These are phyloP conservation scores for Chiua sp. DNA, from an alignment of 1,284 basidiomycete species.

Conservation along the genomic window DNA sequence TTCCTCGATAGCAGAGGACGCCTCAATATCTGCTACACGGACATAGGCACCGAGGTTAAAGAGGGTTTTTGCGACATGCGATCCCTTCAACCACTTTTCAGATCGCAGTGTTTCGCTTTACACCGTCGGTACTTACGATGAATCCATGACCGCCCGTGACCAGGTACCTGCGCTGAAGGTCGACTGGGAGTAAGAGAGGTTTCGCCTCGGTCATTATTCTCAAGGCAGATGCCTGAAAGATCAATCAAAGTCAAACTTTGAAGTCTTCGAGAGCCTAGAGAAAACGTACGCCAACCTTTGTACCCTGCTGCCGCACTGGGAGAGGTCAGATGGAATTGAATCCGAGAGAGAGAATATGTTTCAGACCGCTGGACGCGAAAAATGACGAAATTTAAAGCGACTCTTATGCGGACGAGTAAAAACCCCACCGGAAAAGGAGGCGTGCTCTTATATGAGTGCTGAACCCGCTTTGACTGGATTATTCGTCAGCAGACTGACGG, in stretches of 20 bases:
- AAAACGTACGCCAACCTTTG: background rate
- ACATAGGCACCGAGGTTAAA: conserved; percentile 39
- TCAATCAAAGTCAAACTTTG: background rate
- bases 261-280: background rate
- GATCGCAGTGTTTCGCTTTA: background rate
- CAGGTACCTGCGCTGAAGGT: conserved; percentile 36
- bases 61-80: conserved; percentile 52
- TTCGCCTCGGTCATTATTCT: conserved; percentile 7
- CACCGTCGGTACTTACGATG: conserved; percentile 47
- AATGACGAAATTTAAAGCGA: too few relatives aligned
- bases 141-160: conserved; percentile 64
- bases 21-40: conserved; percentile 49
- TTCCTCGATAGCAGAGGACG: conserved; percentile 32
- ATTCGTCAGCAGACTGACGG: background rate
- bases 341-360: too few relatives aligned
- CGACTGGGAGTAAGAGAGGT: background rate
- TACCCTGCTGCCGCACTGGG: background rate
- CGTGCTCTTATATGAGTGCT: background rate
- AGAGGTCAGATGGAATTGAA: background rate
- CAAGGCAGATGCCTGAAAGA: background rate
- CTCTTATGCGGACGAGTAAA: background rate
- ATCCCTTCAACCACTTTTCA: conserved; percentile 45
- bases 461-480: background rate
- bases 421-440: background rate
- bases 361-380: too few relatives aligned